phyloP scores from a whole-genome alignment of 805 yeast genomes.

The Candida berthetii region DNA sequence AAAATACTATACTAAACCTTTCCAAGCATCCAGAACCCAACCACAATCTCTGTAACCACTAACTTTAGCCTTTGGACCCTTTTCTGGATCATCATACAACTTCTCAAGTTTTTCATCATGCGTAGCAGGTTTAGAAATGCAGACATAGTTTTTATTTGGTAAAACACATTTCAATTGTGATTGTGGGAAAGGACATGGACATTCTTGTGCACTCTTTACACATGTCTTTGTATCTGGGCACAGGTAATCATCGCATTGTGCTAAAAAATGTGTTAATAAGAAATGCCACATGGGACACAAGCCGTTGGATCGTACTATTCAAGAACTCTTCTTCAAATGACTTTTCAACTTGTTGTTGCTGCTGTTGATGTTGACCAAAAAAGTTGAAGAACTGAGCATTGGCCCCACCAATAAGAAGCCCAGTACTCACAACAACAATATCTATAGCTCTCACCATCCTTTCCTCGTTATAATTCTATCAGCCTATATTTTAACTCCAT shows the following conservation, averaged over 20 bases:
- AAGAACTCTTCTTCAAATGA: conserved; percentile 29
- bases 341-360: conserved; percentile 24
- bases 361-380: conserved; percentile 32
- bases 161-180: conserved; percentile 77
- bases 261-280: no score
- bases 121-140: conserved; percentile 77
- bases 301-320: conserved; percentile 11
- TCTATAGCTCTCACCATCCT: background rate
- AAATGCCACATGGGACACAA: no score
- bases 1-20: conserved; percentile 36
- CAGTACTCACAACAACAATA: background rate
- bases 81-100: conserved; percentile 37
- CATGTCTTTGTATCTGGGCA: conserved; percentile 84
- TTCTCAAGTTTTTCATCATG: conserved; percentile 27
- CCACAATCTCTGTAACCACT: conserved; percentile 73
- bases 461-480: no score
- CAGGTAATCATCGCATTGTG: conserved; percentile 56
- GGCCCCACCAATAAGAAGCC: conserved; percentile 3
- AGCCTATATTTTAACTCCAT: no score
- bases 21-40: conserved; percentile 73
- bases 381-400: conserved; percentile 37
- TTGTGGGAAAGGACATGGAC: conserved; percentile 89
- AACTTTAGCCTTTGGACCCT: conserved; percentile 37
- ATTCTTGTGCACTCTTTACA: conserved; percentile 59
- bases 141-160: conserved; percentile 66